Base-by-base conservation (phyloP, 2,329 filamentous ascomycete genomes). In the Parafenestella ontariensis region DNA sequence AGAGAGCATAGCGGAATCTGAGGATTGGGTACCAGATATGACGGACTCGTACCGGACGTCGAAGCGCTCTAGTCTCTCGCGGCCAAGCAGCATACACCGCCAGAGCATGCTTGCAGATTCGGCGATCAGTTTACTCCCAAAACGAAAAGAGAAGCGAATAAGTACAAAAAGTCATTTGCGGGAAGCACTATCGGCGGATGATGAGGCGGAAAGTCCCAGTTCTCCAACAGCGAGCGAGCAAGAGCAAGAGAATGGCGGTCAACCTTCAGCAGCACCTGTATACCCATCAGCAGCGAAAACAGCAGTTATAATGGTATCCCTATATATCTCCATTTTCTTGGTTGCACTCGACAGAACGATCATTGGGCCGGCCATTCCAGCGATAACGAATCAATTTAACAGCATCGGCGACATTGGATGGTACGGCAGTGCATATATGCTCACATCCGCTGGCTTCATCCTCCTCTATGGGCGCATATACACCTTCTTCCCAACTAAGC, bases 401-500 rank as follows among this genome's bases (percentile, higher is more conserved):
- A 70, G 74, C 9, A 71, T 79, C 13, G 62, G 69, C 41, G 76
- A 79, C 26, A 73, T 80, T 1, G 78, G 77, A 20, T 80, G 78
- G 78, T 81, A 80, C 59, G 72, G 66, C 1, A 70, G 65, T 13
- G 65, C 72, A 2, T 78, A 78, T 51, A 71, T 77, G 64, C 63
- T 78, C 3, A 77, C 75, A 21, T 72, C 71, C 1, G 73, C 71
- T 41, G 69, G 70, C 8, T 74, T 75, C 46, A 79, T 80, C 53
- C 68, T 81, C 5, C 64, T 80, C 36, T 81, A 77, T 58, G 79
- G 78, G n/a, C 76, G 78, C 15, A 50, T 76, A 23, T 81, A 81
- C 68, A 79, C 77, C 5, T 80, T 78, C 66, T 83, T 81, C 49
- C 70, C 77, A 2, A 78, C 84, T 41, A 82, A 82, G 56, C 78